Base-by-base conservation (phyloP, 306 rosid genomes). In the Prunus fruticosa region DNA sequence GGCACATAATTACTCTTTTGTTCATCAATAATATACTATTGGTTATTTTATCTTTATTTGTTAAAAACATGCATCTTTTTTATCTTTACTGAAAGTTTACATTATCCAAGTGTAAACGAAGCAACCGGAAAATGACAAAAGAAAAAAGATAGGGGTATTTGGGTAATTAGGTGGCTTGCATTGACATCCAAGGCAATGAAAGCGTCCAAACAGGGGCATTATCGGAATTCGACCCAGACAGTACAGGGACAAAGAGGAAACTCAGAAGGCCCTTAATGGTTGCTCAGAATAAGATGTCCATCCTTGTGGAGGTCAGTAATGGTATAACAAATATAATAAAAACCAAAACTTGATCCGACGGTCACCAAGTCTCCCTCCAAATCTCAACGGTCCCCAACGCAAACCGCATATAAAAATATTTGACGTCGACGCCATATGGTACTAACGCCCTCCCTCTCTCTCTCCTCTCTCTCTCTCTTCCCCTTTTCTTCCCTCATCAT, bases 241-340 rank as follows among this genome's bases (percentile, higher is more conserved):
- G 82, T 50, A 58, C 82, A 86, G 90, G 80, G 90, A 86, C 90
- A 86, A 83, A 86, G 81, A 73, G 84, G 87, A 76, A 83, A 81
- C 87, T 86, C 83, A 78, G 86, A 73, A 38, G 46, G 78, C 83
- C 80, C 79, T 86, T 22, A 80, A 80, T 80, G 74, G 47, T 66
- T 76, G 82, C 82, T 80, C 82, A 83, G 90, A 83, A 81, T 75
- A 64, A 78, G 73, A 81, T 69, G 83, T 62, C 67, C 38, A 11
- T 73, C 77, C 68, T 81, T 73, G 14, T 30, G 14, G 54, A 47
- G 32, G 60, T 53, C 46, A 67, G 67, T 22, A 75, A 68, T 20
- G 57, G 27, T 32, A 57, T 56, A 28, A 2, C 60, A 34, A 11
- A 30, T 5, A 28, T 28, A 20, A 32, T 16, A 41, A 23, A 4